Base-by-base conservation (phyloP, 2,329 filamentous ascomycete genomes). In the Pezicula radicicola region DNA sequence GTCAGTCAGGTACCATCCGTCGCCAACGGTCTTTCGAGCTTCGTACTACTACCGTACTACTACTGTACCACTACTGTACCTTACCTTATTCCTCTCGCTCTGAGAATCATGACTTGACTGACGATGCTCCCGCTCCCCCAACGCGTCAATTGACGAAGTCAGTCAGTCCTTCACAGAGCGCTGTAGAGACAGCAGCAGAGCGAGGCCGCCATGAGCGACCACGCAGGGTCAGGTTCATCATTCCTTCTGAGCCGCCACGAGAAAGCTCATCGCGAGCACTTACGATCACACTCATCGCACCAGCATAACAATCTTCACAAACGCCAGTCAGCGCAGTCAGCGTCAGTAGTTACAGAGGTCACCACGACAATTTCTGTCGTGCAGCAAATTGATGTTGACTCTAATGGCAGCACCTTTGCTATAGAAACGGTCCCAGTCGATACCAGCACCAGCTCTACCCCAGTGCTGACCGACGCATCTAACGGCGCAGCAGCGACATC, bases 241-340 rank as follows among this genome's bases (percentile, higher is more conserved):
- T 58, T 68, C 65, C 46, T 66, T 68, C 60, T 66, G 64, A 60
- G 62, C 54, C 56, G 54, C 56, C 54, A 60, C 55, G 55, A 66
- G 49, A 53, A 41, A 46, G 64, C 62, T 66, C 64, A 67, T 58
- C 63, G 62, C 49, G 63, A 65, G 60, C 62, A 65, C 21, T 13
- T 35, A 47, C 53, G 47, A 44, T 21, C 33, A 25, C 55, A 46
- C 33, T 10, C 30, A 33, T 33, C 30, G 30, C 33, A 50, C 30
- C 58, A 64, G 49, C 53, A 57, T 54, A 51, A 61, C 46, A 51
- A 60, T 30, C 54, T 53, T 15, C 56, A 60, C 45, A 57, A 49
- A 19, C 40, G 49, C 48, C 52, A 54, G 40, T 46, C 53, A 25
- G 36, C 46, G 9, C 30, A 33, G 30, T 33, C 30, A 45, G 28